Conservation (phyloP, 1,284 basidiomycete genomes). For the Fistulina hepatica region DNA sequence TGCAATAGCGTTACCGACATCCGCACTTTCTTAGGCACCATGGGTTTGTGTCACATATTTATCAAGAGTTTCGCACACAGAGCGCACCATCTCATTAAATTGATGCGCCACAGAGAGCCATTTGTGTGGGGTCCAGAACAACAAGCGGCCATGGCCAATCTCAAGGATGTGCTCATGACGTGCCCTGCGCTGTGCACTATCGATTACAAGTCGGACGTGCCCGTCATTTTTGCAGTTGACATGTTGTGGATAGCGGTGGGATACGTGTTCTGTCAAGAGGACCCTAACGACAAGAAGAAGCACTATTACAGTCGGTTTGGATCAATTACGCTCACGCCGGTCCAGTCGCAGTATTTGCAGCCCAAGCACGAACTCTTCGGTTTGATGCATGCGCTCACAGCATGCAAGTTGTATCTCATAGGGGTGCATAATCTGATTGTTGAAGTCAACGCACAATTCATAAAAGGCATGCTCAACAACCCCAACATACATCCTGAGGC, state of each 20-base stretch:
- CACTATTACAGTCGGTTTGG: constrained; percentile 23
- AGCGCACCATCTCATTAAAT: constrained; percentile 17
- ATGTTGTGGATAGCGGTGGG: constrained; percentile 27
- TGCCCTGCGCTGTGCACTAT: constrained; percentile 14
- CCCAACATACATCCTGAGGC: constrained; percentile 10
- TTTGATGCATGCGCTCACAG: constrained; percentile 7
- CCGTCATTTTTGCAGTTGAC: constrained; percentile 16
- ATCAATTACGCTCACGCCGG: constrained; percentile 26
- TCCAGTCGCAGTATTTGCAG: constrained; percentile 29
- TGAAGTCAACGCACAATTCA: constrained; percentile 9
- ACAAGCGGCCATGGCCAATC: constrained; percentile 13
- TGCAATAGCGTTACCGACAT: constrained; percentile 16
- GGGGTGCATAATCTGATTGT: constrained; percentile 4
- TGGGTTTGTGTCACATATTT: constrained; percentile 18
- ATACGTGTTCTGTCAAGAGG: constrained; percentile 21
- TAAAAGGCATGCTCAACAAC: constrained; percentile 9
- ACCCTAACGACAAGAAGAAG: constrained; percentile 11
- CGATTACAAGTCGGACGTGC: constrained; percentile 6
- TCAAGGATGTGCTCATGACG: constrained; percentile 15
- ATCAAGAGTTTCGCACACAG: constrained; percentile 15
- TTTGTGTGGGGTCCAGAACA: constrained; percentile 17
- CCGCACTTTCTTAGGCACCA: constrained; percentile 19
- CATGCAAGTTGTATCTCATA: constrained; percentile 8
- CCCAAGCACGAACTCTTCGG: constrained; percentile 30
- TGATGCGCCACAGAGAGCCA: constrained; percentile 15